These are phyloP conservation scores for Metschnikowia aberdeeniae DNA, from an alignment of 805 yeast species.

Conservation along the genomic window DNA sequence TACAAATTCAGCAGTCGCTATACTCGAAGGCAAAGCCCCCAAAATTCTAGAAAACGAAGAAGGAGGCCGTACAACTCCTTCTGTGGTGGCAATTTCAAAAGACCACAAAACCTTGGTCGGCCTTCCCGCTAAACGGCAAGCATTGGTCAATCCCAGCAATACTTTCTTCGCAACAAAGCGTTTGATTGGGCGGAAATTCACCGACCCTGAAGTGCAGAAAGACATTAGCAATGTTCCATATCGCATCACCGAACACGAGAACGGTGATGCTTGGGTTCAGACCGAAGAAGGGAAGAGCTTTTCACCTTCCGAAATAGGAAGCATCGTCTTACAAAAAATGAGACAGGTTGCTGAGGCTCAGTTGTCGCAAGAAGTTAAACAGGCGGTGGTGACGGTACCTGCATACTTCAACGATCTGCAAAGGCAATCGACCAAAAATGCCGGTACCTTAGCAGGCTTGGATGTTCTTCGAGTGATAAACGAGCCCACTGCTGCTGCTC, in stretches of 20 bases:
- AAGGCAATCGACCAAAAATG: constrained; percentile 78
- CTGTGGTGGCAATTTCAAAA: constrained; percentile 64
- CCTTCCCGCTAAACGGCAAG: constrained; percentile 71
- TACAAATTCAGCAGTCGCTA: constrained; percentile 82
- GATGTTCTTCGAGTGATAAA: constrained; percentile 72
- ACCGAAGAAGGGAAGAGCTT: constrained; percentile 38
- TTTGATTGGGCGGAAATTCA: constrained; percentile 68
- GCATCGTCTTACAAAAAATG: constrained; percentile 60
- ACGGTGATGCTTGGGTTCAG: constrained; percentile 70
- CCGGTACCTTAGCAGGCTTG: constrained; percentile 72
- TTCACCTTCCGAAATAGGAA: constrained; percentile 73
- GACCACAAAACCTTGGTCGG: constrained; percentile 46
- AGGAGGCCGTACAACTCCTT: constrained; percentile 77
- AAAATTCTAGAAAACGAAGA: constrained; percentile 71
- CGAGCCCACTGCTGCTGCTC: constrained; percentile 90
- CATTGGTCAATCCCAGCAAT: constrained; percentile 67
- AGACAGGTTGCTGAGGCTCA: constrained; percentile 60
- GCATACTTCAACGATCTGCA: constrained; percentile 82
- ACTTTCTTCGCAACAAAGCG: constrained; percentile 82
- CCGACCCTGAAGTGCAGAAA: constrained; percentile 65
- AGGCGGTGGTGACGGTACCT: constrained; percentile 82
- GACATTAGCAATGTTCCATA: constrained; percentile 64
- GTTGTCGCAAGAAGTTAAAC: constrained; percentile 38
- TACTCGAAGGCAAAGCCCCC: constrained; percentile 61
- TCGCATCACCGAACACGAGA: constrained; percentile 51